A percentile compares a stretch with the other conserved stretches of the same genome.
Conservation (phyloP, 2,329 filamentous ascomycete species). For the Colletotrichum spinosum region DNA sequence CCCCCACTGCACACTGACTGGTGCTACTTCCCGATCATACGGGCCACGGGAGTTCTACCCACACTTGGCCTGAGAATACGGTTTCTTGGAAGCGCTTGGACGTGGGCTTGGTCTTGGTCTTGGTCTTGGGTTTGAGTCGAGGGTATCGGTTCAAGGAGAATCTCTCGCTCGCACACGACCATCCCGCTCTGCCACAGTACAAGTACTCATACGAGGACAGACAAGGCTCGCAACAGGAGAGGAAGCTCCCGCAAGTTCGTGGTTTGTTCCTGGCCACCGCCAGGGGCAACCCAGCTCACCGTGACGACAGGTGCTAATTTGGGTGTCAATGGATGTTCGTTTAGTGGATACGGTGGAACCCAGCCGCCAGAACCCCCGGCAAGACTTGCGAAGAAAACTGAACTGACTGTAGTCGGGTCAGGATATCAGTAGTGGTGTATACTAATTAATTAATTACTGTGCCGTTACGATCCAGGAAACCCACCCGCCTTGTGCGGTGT, state of each 20-base stretch:
- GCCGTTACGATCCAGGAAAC: neutral
- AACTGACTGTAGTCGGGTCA: too few relatives aligned
- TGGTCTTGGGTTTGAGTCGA: neutral
- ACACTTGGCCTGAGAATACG: neutral
- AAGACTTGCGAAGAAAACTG: too few relatives aligned
- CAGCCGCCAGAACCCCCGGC: too few relatives aligned
- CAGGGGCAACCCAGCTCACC: slow-evolving; percentile 34
- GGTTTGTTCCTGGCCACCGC: slow-evolving; percentile 23
- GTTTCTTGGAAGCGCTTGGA: neutral
- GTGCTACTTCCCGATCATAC: slow-evolving; percentile 25
- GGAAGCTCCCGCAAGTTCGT: slow-evolving; percentile 12
- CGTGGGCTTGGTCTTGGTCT: neutral
- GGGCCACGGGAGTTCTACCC: neutral
- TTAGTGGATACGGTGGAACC: slow-evolving; percentile 17
- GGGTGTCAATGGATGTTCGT: slow-evolving; percentile 24
- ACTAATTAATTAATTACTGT: neutral
- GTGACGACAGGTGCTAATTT: slow-evolving; percentile 35
- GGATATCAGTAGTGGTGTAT: too few relatives aligned
- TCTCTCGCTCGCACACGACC: slow-evolving; percentile 12
- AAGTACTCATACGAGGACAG: too few relatives aligned
- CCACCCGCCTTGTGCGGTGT: neutral
- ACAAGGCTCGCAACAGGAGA: neutral
- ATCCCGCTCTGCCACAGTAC: neutral
- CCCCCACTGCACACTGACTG: slow-evolving; percentile 13
- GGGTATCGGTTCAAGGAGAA: slow-evolving; percentile 1